Conservation (phyloP, 306 rosid genomes). For the Begonia loranthoides region DNA sequence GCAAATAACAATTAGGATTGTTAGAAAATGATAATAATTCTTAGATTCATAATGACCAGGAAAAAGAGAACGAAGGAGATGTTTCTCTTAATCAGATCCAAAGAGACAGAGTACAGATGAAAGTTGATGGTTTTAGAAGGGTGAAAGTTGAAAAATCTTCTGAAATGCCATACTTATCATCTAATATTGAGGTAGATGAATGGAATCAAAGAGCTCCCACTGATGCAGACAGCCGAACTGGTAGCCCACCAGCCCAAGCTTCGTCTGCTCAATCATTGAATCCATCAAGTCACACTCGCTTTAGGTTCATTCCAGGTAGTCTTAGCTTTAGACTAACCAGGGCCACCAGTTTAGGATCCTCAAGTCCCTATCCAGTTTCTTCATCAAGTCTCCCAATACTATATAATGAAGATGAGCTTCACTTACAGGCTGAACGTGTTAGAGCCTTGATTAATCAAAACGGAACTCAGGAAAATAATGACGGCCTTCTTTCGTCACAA, state of each 20-base stretch:
- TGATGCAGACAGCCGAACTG: slow-evolving; percentile 30
- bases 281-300: slow-evolving; percentile 65
- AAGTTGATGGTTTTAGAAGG: slow-evolving; percentile 39
- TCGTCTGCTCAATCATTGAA: slow-evolving; percentile 45
- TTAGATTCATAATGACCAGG: slow-evolving; percentile 51
- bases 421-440: slow-evolving; percentile 22
- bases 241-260: slow-evolving; percentile 36
- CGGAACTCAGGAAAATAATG: slow-evolving; percentile 33
- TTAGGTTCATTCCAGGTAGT: slow-evolving; percentile 72
- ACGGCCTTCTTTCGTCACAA: slow-evolving; percentile 26
- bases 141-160: slow-evolving; percentile 31
- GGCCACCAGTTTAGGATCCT: slow-evolving; percentile 78
- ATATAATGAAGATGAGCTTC: slow-evolving; percentile 51
- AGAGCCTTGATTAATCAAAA: slow-evolving; percentile 22
- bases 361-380: slow-evolving; percentile 58
- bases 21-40: not conserved
- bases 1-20: too few relatives aligned
- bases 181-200: slow-evolving; percentile 36
- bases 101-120: slow-evolving; percentile 29
- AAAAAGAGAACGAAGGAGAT: slow-evolving; percentile 34
- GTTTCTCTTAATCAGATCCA: slow-evolving; percentile 20
- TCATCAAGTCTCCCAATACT: slow-evolving; percentile 33
- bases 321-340: slow-evolving; percentile 85
- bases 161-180: slow-evolving; percentile 37
- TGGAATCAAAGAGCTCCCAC: slow-evolving; percentile 34